Evolutionary conservation across 2,329 filamentous ascomycete genomes (phyloP), one percentile per base, ranked within the genome.

Genomic region (Fusarium drepaniforme): DNA sequence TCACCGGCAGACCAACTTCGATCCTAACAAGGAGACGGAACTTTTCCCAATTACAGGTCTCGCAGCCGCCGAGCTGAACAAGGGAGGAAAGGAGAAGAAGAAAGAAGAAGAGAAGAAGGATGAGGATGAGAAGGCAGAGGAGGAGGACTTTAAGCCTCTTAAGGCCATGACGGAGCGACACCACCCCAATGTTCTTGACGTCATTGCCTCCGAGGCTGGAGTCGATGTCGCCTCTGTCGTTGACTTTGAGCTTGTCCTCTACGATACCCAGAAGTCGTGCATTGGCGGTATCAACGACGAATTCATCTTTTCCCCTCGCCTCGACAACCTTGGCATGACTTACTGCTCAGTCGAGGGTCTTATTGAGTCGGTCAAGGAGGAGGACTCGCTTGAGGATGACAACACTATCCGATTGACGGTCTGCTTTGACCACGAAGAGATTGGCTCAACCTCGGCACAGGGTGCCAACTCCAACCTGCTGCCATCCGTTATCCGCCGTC

Each of bases 371-470:
- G 86, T 97, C 30, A 84, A 88, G 23, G 88, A 90, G 4, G 82
- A 90, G 15, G 85, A 87, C 5, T 89, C 93, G 8, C 89, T 98
- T 33, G 91, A 95, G 51, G 85, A 93, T 25, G 96, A 98, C 80
- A 87, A 90, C 5, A 93, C 91, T 21, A 98, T 98, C 80, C 94
- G 97, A 56, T 88, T 99, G n/a, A 93, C 97, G 76, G 93, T 95
- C 40, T 94, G 96, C 84, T 99, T 99, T 83, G 97, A 99, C 82
- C 96, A 99, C 85, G 97, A 99, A 84, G 97, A 99, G 82, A 97
- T 99, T 80, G 97, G 97, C 64, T 97, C 94, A 72, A 92, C 90
- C 68, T 97, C 95, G 4, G 96, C 96, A 7, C 97, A 99, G 81
- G 97, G 97, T 72, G 97, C 97, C 21, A 92, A 97, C 84, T 98